Evolutionary conservation across 2,329 filamentous ascomycete genomes (phyloP), one percentile per base, ranked within the genome.

Genomic region (Diaporthe helianthi): DNA sequence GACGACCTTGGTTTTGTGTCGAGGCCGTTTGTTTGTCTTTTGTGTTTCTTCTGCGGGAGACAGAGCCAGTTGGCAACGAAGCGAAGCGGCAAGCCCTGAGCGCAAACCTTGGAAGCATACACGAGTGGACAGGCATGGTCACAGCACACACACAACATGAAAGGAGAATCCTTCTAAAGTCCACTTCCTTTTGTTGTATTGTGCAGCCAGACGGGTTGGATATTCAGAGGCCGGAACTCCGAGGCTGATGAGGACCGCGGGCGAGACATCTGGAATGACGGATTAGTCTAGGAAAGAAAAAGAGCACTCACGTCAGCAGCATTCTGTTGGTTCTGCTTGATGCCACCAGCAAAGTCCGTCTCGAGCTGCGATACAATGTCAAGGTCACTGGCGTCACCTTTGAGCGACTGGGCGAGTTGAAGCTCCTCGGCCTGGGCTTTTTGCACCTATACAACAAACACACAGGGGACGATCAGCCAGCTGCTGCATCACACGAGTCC

Each of bases 271-370:
- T n/a, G n/a, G n/a, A 29, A 4, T 15, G 51, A 7, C 5, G 44
- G 29, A 36, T 49, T 19, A 36, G 58, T n/a, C 15, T 26, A 58
- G 17, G 46, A 67, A 67, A 67, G 31, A 26, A 60, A 22, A n/a
- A 7, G 33, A 33, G 38, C 22, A 67, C 65, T 67, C 54, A 67
- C 65, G 38, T 67, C 65, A 13, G 15, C 33, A 4, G 38, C 29
- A 19, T 67, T 67, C 24, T 58, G 65, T 29, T 67, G 38, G 31
- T 67, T 67, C 52, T 67, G 65, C 49, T 67, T 41, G n/a, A 67
- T 49, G 2, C 65, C 65, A 47, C 65, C 65, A n/a, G 65, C 65
- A 17, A 67, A 67, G 19, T 58, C 49, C 13, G 41, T 54, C 52
- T 67, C 65, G 8, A 67, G 65, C 36, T 67, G 41, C 1, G 49